Conservation (phyloP, 2,329 filamentous ascomycete species). For the Plenodomus biglobosus region DNA sequence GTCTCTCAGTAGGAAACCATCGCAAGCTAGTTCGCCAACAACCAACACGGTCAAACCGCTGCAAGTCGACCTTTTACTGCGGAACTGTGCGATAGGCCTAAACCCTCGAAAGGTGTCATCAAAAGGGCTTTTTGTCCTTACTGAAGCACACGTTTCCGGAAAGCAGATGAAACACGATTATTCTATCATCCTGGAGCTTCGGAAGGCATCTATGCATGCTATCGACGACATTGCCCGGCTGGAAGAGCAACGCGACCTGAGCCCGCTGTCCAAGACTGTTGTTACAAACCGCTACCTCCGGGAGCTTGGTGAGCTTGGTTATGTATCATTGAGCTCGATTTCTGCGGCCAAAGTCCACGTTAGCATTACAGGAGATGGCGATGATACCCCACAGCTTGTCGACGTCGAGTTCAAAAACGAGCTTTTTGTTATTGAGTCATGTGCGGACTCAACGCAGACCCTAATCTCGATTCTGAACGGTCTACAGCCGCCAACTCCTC, state of each 20-base stretch:
- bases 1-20: slow-evolving; percentile 37
- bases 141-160: slow-evolving; percentile 72
- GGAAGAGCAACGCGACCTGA: slow-evolving; percentile 18
- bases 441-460: slow-evolving; percentile 95
- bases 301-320: slow-evolving; percentile 65
- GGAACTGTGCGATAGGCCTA: slow-evolving; percentile 79
- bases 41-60: slow-evolving; percentile 45
- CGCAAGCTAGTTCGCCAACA: slow-evolving; percentile 27
- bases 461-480: slow-evolving; percentile 77
- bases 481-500: slow-evolving; percentile 78
- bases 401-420: slow-evolving; percentile 84
- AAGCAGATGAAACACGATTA: slow-evolving; percentile 66
- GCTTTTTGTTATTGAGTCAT: slow-evolving; percentile 87
- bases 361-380: slow-evolving; percentile 58
- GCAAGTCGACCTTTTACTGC: slow-evolving; percentile 71
- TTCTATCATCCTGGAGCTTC: slow-evolving; percentile 66
- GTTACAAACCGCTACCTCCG: slow-evolving; percentile 49
- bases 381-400: slow-evolving; percentile 65
- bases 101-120: slow-evolving; percentile 76
- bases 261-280: slow-evolving; percentile 8
- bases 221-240: slow-evolving; percentile 70
- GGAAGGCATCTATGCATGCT: slow-evolving; percentile 79
- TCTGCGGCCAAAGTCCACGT: slow-evolving; percentile 74
- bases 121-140: slow-evolving; percentile 76
- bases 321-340: slow-evolving; percentile 82